Base-by-base conservation (phyloP, 768 basidiomycete species). In the Tulasnella sp. region DNA sequence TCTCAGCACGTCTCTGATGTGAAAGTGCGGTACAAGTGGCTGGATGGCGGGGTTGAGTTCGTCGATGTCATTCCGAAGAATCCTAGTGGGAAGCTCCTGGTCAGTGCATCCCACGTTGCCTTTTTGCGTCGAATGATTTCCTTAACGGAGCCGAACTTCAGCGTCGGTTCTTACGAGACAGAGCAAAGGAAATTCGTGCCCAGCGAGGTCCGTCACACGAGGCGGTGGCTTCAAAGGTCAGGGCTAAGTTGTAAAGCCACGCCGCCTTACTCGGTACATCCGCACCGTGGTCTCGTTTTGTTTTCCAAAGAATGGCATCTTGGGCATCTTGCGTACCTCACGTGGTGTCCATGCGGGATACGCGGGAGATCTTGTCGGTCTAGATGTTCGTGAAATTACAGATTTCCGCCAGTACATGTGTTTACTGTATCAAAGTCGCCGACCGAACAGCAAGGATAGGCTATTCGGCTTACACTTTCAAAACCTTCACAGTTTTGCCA, bases 401-500 rank as follows among this genome's bases (percentile, higher is more conserved):
- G 47, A 52, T n/a, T n/a, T 52, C 47, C 47, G n/a, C 47, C 22
- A 29, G 47, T 65, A 65, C 37, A 65, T 36, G 37, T 36, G 37
- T 36, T 65, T 34, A n/a, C n/a, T n/a, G n/a, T n/a, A 34, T 36
- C 19, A 65, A 5, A 35, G 63, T 32, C 22, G 16, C 37, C 34
- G 63, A 35, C 11, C 3, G 14, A 65, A 26, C n/a, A 26, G 47
- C 47, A 52, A n/a, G 6, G 22, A 8, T 26, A 12, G 47, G 2
- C 9, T 26, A 26, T 67, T 64, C 35, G 63, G 29, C 52, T 75
- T 34, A 92, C 74, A 93, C 90, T 81, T 91, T 92, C 78, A 94
- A 79, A 39, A 90, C 88, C 80, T 90, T 90, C 76, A 95, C 88
- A 19, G 85, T 85, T 81, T 89, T 93, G 35, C 94, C 94, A 75